phyloP scores from a whole-genome alignment of 306 rosid genomes.

The Mimosa bimucronata region DNA sequence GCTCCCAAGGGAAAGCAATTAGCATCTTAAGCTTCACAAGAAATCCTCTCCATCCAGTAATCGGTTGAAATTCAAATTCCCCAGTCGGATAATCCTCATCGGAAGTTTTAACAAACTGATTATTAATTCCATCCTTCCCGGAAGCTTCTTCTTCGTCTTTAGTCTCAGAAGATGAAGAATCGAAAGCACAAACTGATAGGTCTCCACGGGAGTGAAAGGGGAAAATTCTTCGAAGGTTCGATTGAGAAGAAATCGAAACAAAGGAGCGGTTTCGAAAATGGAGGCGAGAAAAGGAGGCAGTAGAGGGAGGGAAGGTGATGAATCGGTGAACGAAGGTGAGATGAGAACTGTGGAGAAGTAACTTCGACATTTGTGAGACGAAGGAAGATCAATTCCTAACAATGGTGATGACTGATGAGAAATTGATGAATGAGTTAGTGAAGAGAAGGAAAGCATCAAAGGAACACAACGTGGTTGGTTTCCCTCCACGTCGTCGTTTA shows the following conservation, averaged over 20 bases:
- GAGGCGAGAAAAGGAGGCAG: conserved; percentile 23
- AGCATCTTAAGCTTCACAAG: conserved; percentile 76
- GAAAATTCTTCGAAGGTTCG: conserved; percentile 19
- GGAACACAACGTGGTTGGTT: background rate
- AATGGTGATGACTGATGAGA: background rate
- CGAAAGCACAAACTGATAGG: conserved; percentile 55
- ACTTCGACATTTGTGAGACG: conserved; percentile 53
- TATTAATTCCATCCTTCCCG: background rate
- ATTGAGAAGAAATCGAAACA: conserved; percentile 17
- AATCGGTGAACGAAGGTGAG: conserved; percentile 38
- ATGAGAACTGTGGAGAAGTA: conserved; percentile 50
- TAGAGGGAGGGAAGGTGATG: conserved; percentile 1
- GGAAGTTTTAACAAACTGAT: conserved; percentile 19
- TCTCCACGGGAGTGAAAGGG: conserved; percentile 25
- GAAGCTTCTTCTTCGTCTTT: conserved; percentile 19
- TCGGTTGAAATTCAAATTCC: conserved; percentile 59
- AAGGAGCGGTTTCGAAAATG: conserved; percentile 38
- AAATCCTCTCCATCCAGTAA: conserved; percentile 62
- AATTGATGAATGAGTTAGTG: background rate
- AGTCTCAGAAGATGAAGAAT: conserved; percentile 42
- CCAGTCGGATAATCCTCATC: conserved; percentile 66
- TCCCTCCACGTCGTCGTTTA: conserved; percentile 24
- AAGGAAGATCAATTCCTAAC: background rate
- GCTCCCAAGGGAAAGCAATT: conserved; percentile 82
- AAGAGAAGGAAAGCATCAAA: background rate